Conservation (phyloP, 108 stramenopile genomes). For the Cyclotella baltica region DNA sequence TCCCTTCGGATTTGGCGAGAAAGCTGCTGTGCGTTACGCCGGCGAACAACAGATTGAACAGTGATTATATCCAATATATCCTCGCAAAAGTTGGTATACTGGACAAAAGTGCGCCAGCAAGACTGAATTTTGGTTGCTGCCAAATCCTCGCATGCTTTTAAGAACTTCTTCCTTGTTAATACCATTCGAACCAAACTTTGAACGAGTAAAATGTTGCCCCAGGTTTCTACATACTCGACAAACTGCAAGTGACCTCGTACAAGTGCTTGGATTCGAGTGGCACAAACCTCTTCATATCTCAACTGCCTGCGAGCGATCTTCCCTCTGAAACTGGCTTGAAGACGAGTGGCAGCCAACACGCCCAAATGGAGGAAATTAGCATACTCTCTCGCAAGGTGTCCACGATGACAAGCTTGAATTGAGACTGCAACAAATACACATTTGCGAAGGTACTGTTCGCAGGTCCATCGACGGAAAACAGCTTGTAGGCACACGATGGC, state of each 20-base stretch:
- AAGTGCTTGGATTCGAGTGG: conserved; percentile 63
- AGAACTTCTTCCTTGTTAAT: conserved; percentile 7
- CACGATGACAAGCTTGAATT: conserved; percentile 46
- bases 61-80: conserved; percentile 64
- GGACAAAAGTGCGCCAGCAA: conserved; percentile 65
- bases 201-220: conserved; percentile 49
- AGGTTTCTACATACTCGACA: conserved; percentile 44
- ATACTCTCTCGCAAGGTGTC: conserved; percentile 29
- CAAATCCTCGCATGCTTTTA: conserved; percentile 1
- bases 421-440: conserved; percentile 24
- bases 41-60: conserved; percentile 54
- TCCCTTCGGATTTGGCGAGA: background rate
- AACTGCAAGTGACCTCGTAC: conserved; percentile 57
- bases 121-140: conserved; percentile 66
- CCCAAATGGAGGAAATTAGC: conserved; percentile 20
- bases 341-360: conserved; percentile 39
- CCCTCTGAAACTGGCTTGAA: conserved; percentile 62
- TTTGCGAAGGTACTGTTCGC: background rate
- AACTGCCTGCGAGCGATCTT: conserved; percentile 48
- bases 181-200: conserved; percentile 52
- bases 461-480: conserved; percentile 7
- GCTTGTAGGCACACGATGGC: conserved; percentile 16
- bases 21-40: conserved; percentile 7
- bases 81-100: conserved; percentile 63
- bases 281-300: conserved; percentile 42